These are phyloP conservation scores for Ajuga chamaepitys DNA, from an alignment of 257 asterid species.

Conservation along the genomic window DNA sequence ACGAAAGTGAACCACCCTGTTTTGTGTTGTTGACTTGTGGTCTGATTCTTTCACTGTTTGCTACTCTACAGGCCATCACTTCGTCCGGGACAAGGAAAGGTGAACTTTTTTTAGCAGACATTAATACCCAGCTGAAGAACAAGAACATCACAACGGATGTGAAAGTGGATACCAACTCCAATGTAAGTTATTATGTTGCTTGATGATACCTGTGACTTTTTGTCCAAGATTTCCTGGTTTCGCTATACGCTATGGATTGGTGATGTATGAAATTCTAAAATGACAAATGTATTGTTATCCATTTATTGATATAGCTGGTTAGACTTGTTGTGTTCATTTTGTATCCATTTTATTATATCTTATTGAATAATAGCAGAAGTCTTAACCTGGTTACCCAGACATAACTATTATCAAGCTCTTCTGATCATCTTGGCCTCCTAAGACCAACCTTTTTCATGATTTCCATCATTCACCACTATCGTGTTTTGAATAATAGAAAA, in stretches of 20 bases:
- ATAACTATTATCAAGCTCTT: background rate
- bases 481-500: background rate
- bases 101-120: constrained; percentile 57
- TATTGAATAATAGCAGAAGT: background rate
- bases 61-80: constrained; percentile 49
- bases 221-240: background rate
- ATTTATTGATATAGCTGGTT: background rate
- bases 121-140: constrained; percentile 62
- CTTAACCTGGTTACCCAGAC: background rate
- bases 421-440: background rate
- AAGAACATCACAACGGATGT: constrained; percentile 71
- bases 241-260: background rate
- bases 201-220: background rate
- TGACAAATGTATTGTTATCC: background rate
- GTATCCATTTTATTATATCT: background rate
- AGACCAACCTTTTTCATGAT: background rate
- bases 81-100: constrained; percentile 70
- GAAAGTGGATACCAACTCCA: constrained; percentile 69
- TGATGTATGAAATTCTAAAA: background rate
- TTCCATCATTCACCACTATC: no score
- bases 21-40: background rate
- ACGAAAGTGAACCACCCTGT: background rate
- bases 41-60: background rate
- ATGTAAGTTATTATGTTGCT: constrained; percentile 30
- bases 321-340: background rate